Evolutionary conservation across 768 basidiomycete species (phyloP), one percentile per base, ranked within the genome.

Genomic region (Tylopilus sp.): DNA sequence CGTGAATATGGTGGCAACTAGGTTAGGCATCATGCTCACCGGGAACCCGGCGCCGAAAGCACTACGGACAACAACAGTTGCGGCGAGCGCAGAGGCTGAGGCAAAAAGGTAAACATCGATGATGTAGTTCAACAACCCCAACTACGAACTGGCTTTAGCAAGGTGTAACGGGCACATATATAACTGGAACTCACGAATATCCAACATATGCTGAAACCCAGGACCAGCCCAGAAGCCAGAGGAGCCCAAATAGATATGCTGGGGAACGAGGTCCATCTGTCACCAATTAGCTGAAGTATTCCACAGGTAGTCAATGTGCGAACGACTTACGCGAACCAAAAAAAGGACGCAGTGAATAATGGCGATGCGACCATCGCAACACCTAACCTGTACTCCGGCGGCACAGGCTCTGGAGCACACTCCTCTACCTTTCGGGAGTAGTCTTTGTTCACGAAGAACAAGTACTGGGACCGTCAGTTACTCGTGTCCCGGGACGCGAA

Each of bases 251-350:
- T 75, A 0, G 75, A 74, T 50, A 84, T 72, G 37, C 66, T 71
- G 11, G 82, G 77, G 53, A 63, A 80, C 1, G 82, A 82, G 2
- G 84, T 81, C 84, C 84, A 85, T 26, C 82, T 82, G 43, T 45
- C 24, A 22, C 48, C 40, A 36, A 5, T 43, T 22, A 26, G 28
- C 25, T 50, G 37, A 54, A 14, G 36, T 45, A 8, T 47, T 22
- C 22, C 25, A 24, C n/a, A n/a, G 17, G 31, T 24, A 46, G 28
- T 25, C 7, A 31, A 17, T 12, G 41, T 4, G 19, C 3, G 34
- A 40, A 43, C 3, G 9, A 70, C 75, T 61, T 54, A 80, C 75
- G 70, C 78, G 61, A 87, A 83, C 84, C 84, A 84, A 67, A 87
- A 86, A 66, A 85, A 80, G 5, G 80, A 76, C 21, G 73, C 45